phyloP scores from a whole-genome alignment of 208 protist genomes.

The Leptomonas pyrrhocoris region DNA sequence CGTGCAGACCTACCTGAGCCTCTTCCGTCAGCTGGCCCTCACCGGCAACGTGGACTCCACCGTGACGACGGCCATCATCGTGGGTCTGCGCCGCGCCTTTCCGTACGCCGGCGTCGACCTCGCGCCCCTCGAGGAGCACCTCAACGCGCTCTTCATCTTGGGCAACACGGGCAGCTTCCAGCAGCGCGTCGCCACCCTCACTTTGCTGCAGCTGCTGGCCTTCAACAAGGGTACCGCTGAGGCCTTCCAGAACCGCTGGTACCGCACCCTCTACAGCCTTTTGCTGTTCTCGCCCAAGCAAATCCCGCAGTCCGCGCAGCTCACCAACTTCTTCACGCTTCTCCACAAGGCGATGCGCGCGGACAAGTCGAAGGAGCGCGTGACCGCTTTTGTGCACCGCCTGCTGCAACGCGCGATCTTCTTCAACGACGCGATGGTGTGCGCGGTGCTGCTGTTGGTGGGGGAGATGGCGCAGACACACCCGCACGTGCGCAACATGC shows the following conservation, averaged over 20 bases:
- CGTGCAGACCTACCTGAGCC: slow-evolving; percentile 88
- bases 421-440: slow-evolving; percentile 87
- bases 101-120: slow-evolving; percentile 89
- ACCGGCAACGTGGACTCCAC: slow-evolving; percentile 75
- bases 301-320: slow-evolving; percentile 86
- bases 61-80: slow-evolving; percentile 90
- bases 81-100: slow-evolving; percentile 91
- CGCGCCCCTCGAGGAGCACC: slow-evolving; percentile 75
- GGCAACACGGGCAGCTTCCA: slow-evolving; percentile 89
- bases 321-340: slow-evolving; percentile 89
- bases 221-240: slow-evolving; percentile 68
- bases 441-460: slow-evolving; percentile 87
- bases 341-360: slow-evolving; percentile 89
- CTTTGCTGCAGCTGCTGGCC: slow-evolving; percentile 87
- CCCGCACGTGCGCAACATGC: slow-evolving; percentile 48
- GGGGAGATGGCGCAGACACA: slow-evolving; percentile 81
- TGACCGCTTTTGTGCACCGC: slow-evolving; percentile 91
- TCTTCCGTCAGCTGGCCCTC: slow-evolving; percentile 83
- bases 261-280: slow-evolving; percentile 88
- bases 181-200: slow-evolving; percentile 87
- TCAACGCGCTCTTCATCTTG: slow-evolving; percentile 90
- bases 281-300: slow-evolving; percentile 90
- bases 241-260: slow-evolving; percentile 86
- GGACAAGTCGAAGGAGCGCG: slow-evolving; percentile 81
- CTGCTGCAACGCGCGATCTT: slow-evolving; percentile 88